These are phyloP conservation scores for Leishmania major DNA, from an alignment of 208 protist species.

Conservation along the genomic window DNA sequence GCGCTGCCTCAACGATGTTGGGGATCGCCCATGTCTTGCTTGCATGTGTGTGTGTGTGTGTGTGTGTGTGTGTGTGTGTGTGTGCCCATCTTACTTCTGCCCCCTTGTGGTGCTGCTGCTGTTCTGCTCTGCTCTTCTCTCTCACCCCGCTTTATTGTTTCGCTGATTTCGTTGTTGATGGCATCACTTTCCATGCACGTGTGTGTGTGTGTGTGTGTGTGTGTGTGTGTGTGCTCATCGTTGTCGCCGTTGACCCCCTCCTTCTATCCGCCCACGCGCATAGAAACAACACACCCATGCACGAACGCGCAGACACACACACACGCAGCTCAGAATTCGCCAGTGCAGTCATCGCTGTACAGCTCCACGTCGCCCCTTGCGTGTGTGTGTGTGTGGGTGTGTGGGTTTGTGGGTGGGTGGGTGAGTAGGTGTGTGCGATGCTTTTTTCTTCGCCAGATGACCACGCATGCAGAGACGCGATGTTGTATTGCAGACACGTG, in stretches of 20 bases:
- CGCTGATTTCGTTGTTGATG: not conserved
- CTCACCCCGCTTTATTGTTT: constrained; percentile 6
- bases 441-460: not conserved
- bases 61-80: not conserved
- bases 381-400: too few species aligned
- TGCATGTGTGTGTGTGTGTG: not conserved
- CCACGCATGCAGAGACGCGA: not conserved
- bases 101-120: not conserved
- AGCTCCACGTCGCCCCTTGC: not conserved
- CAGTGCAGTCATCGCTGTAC: not conserved
- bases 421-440: too few species aligned
- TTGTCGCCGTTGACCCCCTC: too few species aligned
- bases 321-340: not conserved
- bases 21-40: not conserved
- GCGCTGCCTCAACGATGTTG: not conserved
- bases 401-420: too few species aligned
- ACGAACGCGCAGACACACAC: not conserved
- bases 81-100: not conserved
- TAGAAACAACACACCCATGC: not conserved
- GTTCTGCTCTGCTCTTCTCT: constrained; percentile 20
- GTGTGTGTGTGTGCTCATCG: too few species aligned
- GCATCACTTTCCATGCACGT: not conserved
- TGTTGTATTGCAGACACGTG: not conserved
- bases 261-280: not conserved
- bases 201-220: not conserved